Conservation (phyloP, 2,329 filamentous ascomycete species). For the Chalaropsis ovoidea region DNA sequence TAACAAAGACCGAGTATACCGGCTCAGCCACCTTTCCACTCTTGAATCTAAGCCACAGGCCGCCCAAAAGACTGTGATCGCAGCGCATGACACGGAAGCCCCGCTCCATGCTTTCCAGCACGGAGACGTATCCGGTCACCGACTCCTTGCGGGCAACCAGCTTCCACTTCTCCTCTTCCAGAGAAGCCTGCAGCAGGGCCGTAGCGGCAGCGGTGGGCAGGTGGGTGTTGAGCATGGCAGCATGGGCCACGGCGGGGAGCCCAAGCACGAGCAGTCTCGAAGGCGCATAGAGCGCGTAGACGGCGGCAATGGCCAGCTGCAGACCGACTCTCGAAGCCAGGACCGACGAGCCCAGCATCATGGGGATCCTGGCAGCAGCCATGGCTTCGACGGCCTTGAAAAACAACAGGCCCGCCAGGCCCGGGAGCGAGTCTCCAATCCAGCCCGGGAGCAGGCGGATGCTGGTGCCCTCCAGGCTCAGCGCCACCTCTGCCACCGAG, state of each 20-base stretch:
- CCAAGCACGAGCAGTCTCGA: constrained; percentile 47
- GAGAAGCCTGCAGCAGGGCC: constrained; percentile 52
- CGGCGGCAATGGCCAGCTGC: constrained; percentile 54
- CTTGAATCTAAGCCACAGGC: constrained; percentile 64
- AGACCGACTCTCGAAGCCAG: constrained; percentile 61
- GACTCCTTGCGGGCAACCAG: constrained; percentile 77
- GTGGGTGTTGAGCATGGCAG: constrained; percentile 63
- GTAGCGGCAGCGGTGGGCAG: constrained; percentile 52
- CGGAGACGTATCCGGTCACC: constrained; percentile 81
- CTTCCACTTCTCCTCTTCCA: constrained; percentile 58
- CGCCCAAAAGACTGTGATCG: constrained; percentile 87
- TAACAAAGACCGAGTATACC: constrained; percentile 91
- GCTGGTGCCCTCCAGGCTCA: constrained; percentile 32
- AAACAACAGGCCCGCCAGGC: constrained; percentile 55
- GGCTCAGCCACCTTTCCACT: constrained; percentile 60
- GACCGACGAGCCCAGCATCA: constrained; percentile 50
- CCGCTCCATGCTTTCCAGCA: constrained; percentile 62
- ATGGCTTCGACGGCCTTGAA: constrained; percentile 45
- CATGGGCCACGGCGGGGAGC: constrained; percentile 63
- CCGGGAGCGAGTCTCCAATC: constrained; percentile 53
- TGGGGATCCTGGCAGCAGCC: constrained; percentile 36
- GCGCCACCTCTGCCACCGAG: constrained; percentile 54
- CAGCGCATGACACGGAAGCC: constrained; percentile 78
- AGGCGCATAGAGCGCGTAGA: constrained; percentile 48
- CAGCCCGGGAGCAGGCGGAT: constrained; percentile 46